Conservation (phyloP, 345 rosid species). For the Syzygium grande region DNA sequence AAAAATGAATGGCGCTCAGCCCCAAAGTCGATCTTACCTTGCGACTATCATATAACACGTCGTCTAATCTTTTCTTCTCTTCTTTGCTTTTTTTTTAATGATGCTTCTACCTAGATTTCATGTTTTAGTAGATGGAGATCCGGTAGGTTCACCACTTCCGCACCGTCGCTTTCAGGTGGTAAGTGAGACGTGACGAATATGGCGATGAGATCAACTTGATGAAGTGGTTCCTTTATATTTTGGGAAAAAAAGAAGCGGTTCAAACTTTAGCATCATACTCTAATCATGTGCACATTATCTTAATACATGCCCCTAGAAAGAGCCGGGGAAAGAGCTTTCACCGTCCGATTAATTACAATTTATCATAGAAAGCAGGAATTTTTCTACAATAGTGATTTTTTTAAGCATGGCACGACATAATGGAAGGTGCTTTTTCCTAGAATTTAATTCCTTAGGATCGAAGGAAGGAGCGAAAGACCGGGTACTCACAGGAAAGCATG, state of each 20-base stretch:
- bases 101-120: not conserved
- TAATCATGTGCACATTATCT: not conserved
- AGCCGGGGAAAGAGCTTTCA: not conserved
- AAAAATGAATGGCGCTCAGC: not conserved
- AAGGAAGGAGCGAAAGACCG: not conserved
- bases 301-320: not conserved
- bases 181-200: not conserved
- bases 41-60: not conserved
- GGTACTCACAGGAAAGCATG: not conserved
- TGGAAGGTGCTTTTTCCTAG: not conserved
- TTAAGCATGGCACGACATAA: not conserved
- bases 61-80: not conserved
- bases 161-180: not conserved
- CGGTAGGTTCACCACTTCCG: not conserved
- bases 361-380: not conserved
- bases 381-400: not conserved
- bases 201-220: not conserved
- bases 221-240: not conserved
- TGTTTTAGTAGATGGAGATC: not conserved
- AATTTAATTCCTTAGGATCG: not conserved
- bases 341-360: not conserved
- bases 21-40: not conserved
- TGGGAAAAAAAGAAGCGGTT: not conserved
- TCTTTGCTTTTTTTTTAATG: not conserved
- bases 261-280: not conserved